Evolutionary conservation across 2,329 filamentous ascomycete genomes (phyloP), one percentile per base, ranked within the genome.

Genomic region (Graphilbum sp.): DNA sequence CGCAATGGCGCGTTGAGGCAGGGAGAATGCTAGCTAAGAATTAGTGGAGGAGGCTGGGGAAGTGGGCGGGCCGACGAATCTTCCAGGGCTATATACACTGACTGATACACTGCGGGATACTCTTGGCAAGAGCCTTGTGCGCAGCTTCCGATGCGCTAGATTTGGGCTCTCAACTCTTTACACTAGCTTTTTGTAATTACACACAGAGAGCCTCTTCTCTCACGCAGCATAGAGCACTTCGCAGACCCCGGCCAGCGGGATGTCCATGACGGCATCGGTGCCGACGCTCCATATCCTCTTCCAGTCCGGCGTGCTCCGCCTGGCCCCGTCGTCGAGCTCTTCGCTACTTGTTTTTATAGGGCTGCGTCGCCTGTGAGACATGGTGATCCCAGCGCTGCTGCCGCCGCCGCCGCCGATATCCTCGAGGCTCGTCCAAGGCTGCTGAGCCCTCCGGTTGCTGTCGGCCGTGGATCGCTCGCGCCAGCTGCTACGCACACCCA

Each of bases 221-320:
- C 44, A 69, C 0, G 85, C n/a, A n/a, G n/a, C 87, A 57, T 96
- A 98, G 18, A 98, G 55, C 25, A 98, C 76, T 61, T 98, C 87
- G 53, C 88, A 96, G 2, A 96, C 88, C 1, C 88, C 90, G 10
- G 86, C 87, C 46, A 96, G 71, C 8, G 90, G 90, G 35, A 98
- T 79, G 60, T 98, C 90, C 82, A 98, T 82, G 8, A 96, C 90
- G 1, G 86, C 90, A 64, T 98, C 90, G 0, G 90, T 98, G 16
- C 90, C 86, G 49, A 83, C 77, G 51, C 76, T 86, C 90, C 90
- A 98, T 16, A 93, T 67, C 41, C 67, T 69, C 51, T 69, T 76
- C 88, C 90, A 96, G 52, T 85, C 71, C 46, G 69, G 48, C 41
- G 32, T 35, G 9, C 32, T 18, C 2, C 12, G 27, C 5, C 21